Percentiles rank a stretch among this genome's conserved stretches.
These are phyloP conservation scores for Medicago truncatula DNA, from an alignment of 306 rosid genomes.

Conservation along the genomic window DNA sequence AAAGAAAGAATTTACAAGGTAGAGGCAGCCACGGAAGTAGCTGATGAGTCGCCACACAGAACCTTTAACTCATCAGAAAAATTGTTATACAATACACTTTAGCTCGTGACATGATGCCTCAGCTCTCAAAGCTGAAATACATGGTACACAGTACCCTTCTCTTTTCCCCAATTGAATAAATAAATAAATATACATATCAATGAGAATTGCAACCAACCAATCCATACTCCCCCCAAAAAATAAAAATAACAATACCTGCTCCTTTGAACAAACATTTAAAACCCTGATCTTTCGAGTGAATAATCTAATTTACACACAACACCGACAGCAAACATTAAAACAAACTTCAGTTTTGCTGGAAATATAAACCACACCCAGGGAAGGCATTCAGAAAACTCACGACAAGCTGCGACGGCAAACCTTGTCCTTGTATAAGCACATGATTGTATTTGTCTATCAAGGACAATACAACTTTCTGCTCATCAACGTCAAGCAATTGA, in stretches of 20 bases:
- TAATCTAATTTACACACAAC: constrained; percentile 33
- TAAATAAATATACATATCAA: constrained; percentile 41
- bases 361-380: constrained; percentile 56
- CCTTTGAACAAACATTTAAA: constrained; percentile 32
- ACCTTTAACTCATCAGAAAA: neutral
- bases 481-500: constrained; percentile 60
- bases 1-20: neutral
- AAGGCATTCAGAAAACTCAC: constrained; percentile 56
- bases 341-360: constrained; percentile 48
- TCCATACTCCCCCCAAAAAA: neutral
- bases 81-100: neutral
- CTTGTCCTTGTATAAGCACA: constrained; percentile 57
- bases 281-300: constrained; percentile 11
- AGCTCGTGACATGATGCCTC: constrained; percentile 1
- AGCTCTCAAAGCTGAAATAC: constrained; percentile 31
- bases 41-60: neutral
- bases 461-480: constrained; percentile 49
- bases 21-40: neutral
- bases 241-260: neutral
- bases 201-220: constrained; percentile 25
- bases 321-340: constrained; percentile 10
- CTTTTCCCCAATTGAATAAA: constrained; percentile 33
- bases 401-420: constrained; percentile 52
- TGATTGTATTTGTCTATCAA: constrained; percentile 60
- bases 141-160: constrained; percentile 16